phyloP scores from a whole-genome alignment of 257 asterid genomes.

The Scutellaria baicalensis region DNA sequence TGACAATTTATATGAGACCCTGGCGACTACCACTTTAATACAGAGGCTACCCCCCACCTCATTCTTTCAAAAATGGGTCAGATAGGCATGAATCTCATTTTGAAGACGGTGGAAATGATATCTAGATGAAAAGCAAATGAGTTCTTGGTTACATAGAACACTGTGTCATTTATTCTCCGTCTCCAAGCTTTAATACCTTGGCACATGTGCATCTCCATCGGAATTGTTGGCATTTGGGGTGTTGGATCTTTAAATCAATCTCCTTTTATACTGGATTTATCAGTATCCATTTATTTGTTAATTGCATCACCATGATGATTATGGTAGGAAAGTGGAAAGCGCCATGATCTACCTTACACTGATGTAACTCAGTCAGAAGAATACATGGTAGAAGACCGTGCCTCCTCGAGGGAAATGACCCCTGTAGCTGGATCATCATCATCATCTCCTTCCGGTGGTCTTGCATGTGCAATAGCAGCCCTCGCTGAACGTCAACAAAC shows the following conservation, averaged over 20 bases:
- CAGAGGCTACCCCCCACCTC: too few species aligned
- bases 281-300: background rate
- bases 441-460: slow-evolving; percentile 82
- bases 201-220: background rate
- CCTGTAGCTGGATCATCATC: slow-evolving; percentile 47
- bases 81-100: background rate
- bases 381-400: slow-evolving; percentile 34
- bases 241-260: background rate
- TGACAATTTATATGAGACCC: too few species aligned
- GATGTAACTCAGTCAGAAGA: slow-evolving; percentile 41
- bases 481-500: slow-evolving; percentile 86
- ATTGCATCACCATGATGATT: slow-evolving; percentile 1
- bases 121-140: background rate
- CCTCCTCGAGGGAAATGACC: slow-evolving; percentile 19
- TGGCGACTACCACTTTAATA: too few species aligned
- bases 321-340: slow-evolving; percentile 63
- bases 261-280: background rate
- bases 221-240: background rate
- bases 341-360: slow-evolving; percentile 29
- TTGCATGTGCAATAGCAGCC: slow-evolving; percentile 88
- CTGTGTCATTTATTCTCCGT: background rate
- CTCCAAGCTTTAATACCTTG: background rate
- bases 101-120: background rate
- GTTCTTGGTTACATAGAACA: background rate
- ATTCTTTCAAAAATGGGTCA: too few species aligned